phyloP scores from a whole-genome alignment of 2,329 filamentous ascomycete genomes.

The Penicillium psychrosexuale region DNA sequence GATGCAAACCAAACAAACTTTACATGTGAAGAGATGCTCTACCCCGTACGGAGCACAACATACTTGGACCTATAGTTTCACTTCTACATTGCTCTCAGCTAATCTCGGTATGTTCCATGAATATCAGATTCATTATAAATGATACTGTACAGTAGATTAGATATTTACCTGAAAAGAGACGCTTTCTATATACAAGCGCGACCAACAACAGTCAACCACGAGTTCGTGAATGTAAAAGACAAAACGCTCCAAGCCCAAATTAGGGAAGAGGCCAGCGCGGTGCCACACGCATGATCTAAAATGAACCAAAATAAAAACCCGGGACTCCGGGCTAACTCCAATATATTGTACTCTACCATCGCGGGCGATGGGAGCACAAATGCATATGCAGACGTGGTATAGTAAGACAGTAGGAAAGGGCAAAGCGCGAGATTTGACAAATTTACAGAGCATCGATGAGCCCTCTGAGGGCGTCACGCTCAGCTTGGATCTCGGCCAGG shows the following conservation, averaged over 20 bases:
- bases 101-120: neutral
- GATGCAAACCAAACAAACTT: slow-evolving; percentile 24
- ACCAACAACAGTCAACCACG: slow-evolving; percentile 6
- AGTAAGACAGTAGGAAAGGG: slow-evolving; percentile 10
- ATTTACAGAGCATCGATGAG: slow-evolving; percentile 35
- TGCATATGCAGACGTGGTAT: slow-evolving; percentile 26
- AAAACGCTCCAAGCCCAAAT: slow-evolving; percentile 1
- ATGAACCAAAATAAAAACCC: slow-evolving; percentile 6
- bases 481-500: slow-evolving; percentile 63
- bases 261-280: slow-evolving; percentile 9
- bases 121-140: neutral
- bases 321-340: slow-evolving; percentile 17
- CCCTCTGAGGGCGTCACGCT: slow-evolving; percentile 59
- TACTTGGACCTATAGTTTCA: neutral
- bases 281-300: slow-evolving; percentile 11
- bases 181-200: slow-evolving; percentile 19
- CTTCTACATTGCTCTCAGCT: neutral
- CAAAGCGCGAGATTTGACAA: neutral
- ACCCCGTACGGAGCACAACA: no score
- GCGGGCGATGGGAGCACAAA: slow-evolving; percentile 9
- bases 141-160: slow-evolving; percentile 17
- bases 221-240: slow-evolving; percentile 5
- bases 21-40: neutral
- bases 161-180: slow-evolving; percentile 15
- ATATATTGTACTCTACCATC: slow-evolving; percentile 10